A percentile compares a stretch with the other conserved stretches of the same genome.
phyloP scores from a whole-genome alignment of 768 basidiomycete genomes.

The Tulasnella calospora region DNA sequence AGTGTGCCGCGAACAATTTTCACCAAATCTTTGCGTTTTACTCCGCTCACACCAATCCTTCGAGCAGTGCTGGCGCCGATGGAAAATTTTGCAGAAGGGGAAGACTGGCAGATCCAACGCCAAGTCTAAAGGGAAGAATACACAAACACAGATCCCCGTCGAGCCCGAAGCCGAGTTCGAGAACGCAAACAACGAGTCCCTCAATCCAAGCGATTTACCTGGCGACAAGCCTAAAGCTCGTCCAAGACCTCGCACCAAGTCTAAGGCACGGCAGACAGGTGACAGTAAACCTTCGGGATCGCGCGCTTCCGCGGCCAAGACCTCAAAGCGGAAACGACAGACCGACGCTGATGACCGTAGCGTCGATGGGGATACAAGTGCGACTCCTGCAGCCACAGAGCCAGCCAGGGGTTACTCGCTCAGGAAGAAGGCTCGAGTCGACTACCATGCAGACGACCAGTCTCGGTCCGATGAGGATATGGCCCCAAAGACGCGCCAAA shows the following conservation, averaged over 20 bases:
- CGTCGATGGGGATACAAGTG: no score
- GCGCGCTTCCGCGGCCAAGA: not conserved
- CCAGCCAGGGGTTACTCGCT: not conserved
- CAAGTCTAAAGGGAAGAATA: not conserved
- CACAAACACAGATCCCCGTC: not conserved
- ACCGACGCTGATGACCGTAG: not conserved
- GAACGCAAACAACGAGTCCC: not conserved
- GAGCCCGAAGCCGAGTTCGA: not conserved
- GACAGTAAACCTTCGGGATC: not conserved
- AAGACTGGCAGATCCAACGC: not conserved
- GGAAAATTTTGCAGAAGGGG: constrained; percentile 9
- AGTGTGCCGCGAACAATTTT: not conserved
- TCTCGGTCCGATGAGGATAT: not conserved
- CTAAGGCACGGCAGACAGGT: not conserved
- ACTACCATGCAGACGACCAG: not conserved
- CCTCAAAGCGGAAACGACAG: not conserved
- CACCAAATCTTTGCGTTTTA: not conserved
- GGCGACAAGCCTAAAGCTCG: not conserved
- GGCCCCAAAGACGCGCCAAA: not conserved
- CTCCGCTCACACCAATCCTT: not conserved
- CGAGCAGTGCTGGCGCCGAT: constrained; percentile 4
- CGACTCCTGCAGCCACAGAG: not conserved
- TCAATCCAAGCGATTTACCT: not conserved
- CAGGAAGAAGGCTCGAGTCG: not conserved
- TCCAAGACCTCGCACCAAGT: constrained; percentile 7